Evolutionary conservation across 306 rosid species (phyloP), one percentile per base, ranked within the genome.

Genomic region (Phaseolus lunatus): DNA sequence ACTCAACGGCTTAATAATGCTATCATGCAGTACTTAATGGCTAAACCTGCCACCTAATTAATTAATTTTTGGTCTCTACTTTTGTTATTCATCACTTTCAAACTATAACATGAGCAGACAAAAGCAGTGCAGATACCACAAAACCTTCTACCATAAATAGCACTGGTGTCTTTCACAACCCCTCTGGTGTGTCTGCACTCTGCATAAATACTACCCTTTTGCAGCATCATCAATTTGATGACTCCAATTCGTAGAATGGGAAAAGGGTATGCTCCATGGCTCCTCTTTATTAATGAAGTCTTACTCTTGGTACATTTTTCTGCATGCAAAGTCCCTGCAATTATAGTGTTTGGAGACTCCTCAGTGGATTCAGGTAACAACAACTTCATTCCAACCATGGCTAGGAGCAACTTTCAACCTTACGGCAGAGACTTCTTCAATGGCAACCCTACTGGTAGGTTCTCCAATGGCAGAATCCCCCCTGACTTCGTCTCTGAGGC

Each of bases 281-380:
- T 39, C 29, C 58, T 78, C 45, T 80, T 84, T 69, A 48, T 79
- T 1, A n/a, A 73, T 45, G 75, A 73, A 26, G 54, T 59, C 16
- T 2, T 39, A 9, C 9, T 43, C 13, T 64, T 86, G 3, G 15
- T 47, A 2, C 57, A 72, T 7, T 45, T 80, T 26, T 71, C 65
- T 7, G 67, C 35, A 37, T 75, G 72, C 49, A 70, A 61, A 47
- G 88, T 89, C 44, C 89, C 88, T 3, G 85, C 90, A 39, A 63
- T 89, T 19, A 81, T 89, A 56, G 89, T 88, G 13, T 85, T 87
- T 73, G 93, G 96, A 67, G 96, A 91, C 72, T 91, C 91, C 1
- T 87, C 93, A 1, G 89, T 91, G 5, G 93, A 91, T 56, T 85
- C 93, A 9, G 93, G 93, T 0, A 91, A 91, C 90, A 91, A 86